Conservation (phyloP, 2,329 filamentous ascomycete species). For the Alternaria gansuensis region DNA sequence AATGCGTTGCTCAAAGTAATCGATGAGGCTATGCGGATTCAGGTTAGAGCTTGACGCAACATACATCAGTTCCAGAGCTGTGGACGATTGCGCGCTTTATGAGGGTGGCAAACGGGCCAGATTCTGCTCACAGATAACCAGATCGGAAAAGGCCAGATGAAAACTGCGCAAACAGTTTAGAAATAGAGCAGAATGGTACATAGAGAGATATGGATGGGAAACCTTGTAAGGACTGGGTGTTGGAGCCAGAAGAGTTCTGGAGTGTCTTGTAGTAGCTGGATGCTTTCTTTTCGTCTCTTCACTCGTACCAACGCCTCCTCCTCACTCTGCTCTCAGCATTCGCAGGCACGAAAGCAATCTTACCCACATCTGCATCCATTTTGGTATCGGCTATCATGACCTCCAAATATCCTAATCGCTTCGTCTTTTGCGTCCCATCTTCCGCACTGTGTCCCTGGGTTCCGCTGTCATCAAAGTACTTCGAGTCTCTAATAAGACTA, state of each 20-base stretch:
- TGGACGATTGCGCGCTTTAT: slow-evolving; percentile 57
- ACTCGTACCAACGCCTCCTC: slow-evolving; percentile 22
- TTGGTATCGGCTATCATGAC: not conserved
- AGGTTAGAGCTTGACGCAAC: slow-evolving; percentile 56
- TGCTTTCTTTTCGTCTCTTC: not conserved
- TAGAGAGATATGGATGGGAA: slow-evolving; percentile 47
- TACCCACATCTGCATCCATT: not conserved
- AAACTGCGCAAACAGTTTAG: slow-evolving; percentile 51
- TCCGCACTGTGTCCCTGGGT: slow-evolving; percentile 12
- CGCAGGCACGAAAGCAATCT: slow-evolving; percentile 22
- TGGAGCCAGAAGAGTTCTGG: slow-evolving; percentile 45
- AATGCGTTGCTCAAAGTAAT: slow-evolving; percentile 53
- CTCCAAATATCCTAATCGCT: not conserved
- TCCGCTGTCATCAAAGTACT: slow-evolving; percentile 15
- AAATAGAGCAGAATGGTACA: slow-evolving; percentile 49
- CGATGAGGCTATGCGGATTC: slow-evolving; percentile 57
- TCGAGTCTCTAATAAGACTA: slow-evolving; percentile 22
- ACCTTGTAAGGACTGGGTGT: slow-evolving; percentile 47
- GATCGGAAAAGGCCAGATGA: slow-evolving; percentile 55
- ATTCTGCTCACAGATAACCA: slow-evolving; percentile 56
- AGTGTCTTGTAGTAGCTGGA: slow-evolving; percentile 33
- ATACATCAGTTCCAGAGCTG: slow-evolving; percentile 55
- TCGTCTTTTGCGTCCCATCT: not conserved
- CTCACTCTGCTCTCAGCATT: slow-evolving; percentile 8
- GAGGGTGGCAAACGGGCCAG: slow-evolving; percentile 55